phyloP scores from a whole-genome alignment of 108 stramenopile genomes.

The Fragilaria crotonensis region DNA sequence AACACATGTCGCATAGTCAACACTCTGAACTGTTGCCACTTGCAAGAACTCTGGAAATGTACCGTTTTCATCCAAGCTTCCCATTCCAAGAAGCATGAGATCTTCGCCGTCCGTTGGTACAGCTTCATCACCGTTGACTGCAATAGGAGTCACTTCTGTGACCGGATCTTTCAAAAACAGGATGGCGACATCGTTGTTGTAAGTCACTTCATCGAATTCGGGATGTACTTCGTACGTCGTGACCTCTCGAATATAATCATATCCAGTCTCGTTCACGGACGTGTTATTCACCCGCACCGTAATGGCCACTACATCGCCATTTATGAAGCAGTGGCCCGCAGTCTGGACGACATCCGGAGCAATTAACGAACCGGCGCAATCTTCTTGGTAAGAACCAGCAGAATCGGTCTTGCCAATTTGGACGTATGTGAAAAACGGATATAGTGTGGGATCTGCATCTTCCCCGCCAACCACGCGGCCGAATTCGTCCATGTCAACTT shows the following conservation, averaged over 20 bases:
- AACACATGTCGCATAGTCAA: not conserved
- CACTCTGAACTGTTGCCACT: not conserved
- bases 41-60: not conserved
- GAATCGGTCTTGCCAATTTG: not conserved
- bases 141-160: not conserved
- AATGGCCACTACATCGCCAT: not conserved
- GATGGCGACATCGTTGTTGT: not conserved
- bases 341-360: conserved; percentile 8
- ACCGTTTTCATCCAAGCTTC: not conserved
- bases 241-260: not conserved
- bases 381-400: not conserved
- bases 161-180: not conserved
- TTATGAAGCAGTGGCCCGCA: conserved; percentile 10
- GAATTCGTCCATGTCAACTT: too few species aligned
- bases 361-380: conserved; percentile 4
- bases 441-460: not conserved
- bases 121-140: not conserved
- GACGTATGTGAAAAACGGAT: conserved; percentile 3
- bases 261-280: not conserved
- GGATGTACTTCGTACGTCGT: not conserved
- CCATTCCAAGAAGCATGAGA: not conserved
- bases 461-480: conserved; percentile 6
- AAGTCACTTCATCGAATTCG: not conserved
- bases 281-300: not conserved
- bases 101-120: not conserved